Evolutionary conservation across 441 rosid species (phyloP), one percentile per base, ranked within the genome.

Genomic region (Macaranga tanarius): DNA sequence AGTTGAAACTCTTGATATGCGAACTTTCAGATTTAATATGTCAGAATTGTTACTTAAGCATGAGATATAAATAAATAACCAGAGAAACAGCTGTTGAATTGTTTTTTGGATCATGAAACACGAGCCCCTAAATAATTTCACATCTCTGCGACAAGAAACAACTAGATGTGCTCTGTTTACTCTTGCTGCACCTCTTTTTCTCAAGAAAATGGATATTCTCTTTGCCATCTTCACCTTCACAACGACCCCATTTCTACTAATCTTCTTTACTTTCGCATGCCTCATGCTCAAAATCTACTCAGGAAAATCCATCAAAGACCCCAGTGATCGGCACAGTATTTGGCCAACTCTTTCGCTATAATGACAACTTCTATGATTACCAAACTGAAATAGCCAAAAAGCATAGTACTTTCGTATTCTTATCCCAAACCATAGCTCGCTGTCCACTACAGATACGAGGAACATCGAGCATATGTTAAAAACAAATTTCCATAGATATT

Each of bases 391-490:
- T 69, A 1, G 88, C 90, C 42, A 83, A 62, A 19, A 72, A 28
- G 50, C 80, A 71, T 17, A 79, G 61, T 8, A 89, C 96, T 90
- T 47, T 69, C 77, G 94, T 75, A 84, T 90, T 57, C 84, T 93
- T 16, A 73, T 63, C 13, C 84, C 83, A 1, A 59, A 50, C 9
- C 79, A 63, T 11, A 87, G 91, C 62, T 80, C 75, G 19, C 4
- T 88, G n/a, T 81, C 64, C 83, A 90, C 97, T 2, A 77, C 87
- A 2, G 92, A 93, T 75, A 63, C 83, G 3, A 81, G 86, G 40
- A 93, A 87, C 76, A 74, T 91, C 2, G 92, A 91, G 76, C 88
- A 89, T 72, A 66, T 91, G 2, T 76, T 87, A 56, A 88, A 87
- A 78, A 83, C 89, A 4, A 79, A 72, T 1, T 93, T 88, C 34